Evolutionary conservation across 805 yeast species (phyloP).

Genomic region (Zygoascus ofunaensis): DNA sequence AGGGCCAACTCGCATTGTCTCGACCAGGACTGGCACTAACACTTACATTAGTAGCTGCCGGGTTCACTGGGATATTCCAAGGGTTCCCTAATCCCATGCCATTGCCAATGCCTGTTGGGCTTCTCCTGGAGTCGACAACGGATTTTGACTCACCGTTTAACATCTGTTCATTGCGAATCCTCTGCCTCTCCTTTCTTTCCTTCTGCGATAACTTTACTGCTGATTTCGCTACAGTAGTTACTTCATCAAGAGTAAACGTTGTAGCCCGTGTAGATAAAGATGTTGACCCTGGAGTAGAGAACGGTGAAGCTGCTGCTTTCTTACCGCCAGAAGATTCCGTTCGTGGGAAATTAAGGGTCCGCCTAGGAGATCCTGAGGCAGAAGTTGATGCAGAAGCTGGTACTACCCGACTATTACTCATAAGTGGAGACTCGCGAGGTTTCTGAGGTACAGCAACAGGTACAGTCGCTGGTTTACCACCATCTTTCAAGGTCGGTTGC

Average conservation of each 20-base stretch:
- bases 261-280: background rate
- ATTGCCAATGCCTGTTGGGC: background rate
- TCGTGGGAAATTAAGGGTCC: background rate
- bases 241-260: background rate
- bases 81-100: slow-evolving; percentile 4
- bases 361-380: slow-evolving; percentile 1
- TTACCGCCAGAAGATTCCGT: background rate
- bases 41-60: too few relatives aligned
- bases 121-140: background rate
- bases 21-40: background rate
- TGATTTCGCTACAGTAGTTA: background rate
- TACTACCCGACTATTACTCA: too few relatives aligned
- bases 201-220: slow-evolving; percentile 48
- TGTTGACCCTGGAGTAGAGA: background rate
- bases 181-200: slow-evolving; percentile 38
- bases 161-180: too few relatives aligned
- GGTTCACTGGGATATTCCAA: slow-evolving; percentile 1
- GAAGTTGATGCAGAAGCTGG: too few relatives aligned
- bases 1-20: background rate
- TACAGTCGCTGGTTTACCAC: too few relatives aligned
- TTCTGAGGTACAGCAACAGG: too few relatives aligned
- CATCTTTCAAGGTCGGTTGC: background rate
- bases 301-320: background rate
- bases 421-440: too few relatives aligned
- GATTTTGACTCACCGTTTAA: too few relatives aligned